Evolutionary conservation across 1,284 basidiomycete genomes (phyloP), one percentile per base, ranked within the genome.

Genomic region (Apiotrichum gamsii): DNA sequence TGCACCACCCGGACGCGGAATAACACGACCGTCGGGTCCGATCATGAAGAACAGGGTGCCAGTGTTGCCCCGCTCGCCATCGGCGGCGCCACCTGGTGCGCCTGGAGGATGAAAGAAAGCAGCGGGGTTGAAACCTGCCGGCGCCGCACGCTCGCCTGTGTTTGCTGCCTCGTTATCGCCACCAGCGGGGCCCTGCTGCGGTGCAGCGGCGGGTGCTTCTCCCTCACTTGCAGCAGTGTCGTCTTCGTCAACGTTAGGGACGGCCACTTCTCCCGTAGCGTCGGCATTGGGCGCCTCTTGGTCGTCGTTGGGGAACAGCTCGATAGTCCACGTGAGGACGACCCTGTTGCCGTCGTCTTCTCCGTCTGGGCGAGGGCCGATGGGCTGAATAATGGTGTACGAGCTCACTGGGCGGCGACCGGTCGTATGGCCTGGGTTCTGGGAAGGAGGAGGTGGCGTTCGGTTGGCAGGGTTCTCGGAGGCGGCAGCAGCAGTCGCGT

Each of bases 301-400:
- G 11, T 35, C 49, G 11, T 45, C 43, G 42, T 52, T 48, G 46
- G 47, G 36, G 35, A 48, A 54, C 15, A 54, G 36, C 30, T 54
- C 52, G 18, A 54, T 23, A 15, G 52, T 54, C 49, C 45, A 54
- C 13, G 48, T 47, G 4, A 51, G 21, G 16, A 39, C 51, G 9
- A 44, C 19, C 10, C 44, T 47, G 5, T 42, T 39, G 15, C 42
- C 50, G 30, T 47, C 39, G 6, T 32, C 39, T 5, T 32, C 28
- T 13, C 39, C 45, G 4, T 31, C 31, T 10, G 16, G 19, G 13
- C 23, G 30, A 28, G 6, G 14, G 25, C 8, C 8, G 25, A 32
- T 6, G 6, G 31, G 31, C 14, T 5, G 15, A 14, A 32, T 6
- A n/a, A 32, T 8, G 15, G 31, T 15, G 14, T 8, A 16, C 15